Evolutionary conservation across 2,329 filamentous ascomycete species (phyloP).

Genomic region (Gnomoniopsis sp.): DNA sequence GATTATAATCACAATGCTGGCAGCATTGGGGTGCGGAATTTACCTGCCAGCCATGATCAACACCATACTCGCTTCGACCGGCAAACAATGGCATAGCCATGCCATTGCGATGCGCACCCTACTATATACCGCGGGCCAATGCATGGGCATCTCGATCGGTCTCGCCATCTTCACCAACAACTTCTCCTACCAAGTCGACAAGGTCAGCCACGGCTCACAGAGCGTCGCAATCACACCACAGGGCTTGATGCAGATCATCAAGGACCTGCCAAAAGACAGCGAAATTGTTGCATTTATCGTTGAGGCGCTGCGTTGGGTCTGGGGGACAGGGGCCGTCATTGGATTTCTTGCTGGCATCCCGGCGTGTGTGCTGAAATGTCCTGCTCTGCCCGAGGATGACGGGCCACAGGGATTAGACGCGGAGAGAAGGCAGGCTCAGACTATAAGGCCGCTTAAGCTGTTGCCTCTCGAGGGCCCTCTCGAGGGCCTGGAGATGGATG

Average conservation of each 20-base stretch:
- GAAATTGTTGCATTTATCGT: neutral
- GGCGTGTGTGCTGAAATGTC: neutral
- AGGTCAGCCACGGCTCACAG: neutral
- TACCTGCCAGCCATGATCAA: slow-evolving; percentile 15
- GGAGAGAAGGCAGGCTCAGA: neutral
- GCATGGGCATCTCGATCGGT: slow-evolving; percentile 12
- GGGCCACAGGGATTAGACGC: neutral
- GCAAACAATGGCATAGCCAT: slow-evolving; percentile 10
- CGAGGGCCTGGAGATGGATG: neutral
- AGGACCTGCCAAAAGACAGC: neutral
- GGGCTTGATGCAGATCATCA: slow-evolving; percentile 8
- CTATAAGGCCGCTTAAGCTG: neutral
- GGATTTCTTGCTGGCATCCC: neutral
- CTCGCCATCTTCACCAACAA: slow-evolving; percentile 14
- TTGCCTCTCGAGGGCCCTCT: too few relatives aligned
- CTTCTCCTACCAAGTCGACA: neutral
- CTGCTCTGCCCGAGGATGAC: neutral
- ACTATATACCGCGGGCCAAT: slow-evolving; percentile 14
- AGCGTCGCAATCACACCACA: neutral
- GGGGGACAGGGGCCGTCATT: slow-evolving; percentile 4
- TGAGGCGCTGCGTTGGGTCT: slow-evolving; percentile 10
- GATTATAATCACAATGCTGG: slow-evolving; percentile 4
- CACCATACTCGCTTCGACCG: slow-evolving; percentile 13
- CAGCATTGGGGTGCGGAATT: slow-evolving; percentile 9
- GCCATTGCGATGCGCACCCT: slow-evolving; percentile 14